Evolutionary conservation across 768 basidiomycete genomes (phyloP), one percentile per base, ranked within the genome.

Genomic region (Grammothele lineata): DNA sequence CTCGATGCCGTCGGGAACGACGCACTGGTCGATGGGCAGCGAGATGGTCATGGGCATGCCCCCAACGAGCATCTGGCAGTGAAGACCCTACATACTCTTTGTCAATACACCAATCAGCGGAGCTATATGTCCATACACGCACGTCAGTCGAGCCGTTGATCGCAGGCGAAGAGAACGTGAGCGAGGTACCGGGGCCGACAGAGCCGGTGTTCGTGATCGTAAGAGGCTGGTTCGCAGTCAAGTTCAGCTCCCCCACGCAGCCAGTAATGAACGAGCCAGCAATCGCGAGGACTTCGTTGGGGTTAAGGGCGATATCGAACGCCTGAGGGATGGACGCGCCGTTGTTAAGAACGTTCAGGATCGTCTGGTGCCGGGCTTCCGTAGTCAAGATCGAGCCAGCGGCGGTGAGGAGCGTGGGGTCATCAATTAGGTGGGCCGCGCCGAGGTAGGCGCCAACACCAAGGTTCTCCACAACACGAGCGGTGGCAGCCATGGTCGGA

Each of bases 311-410:
- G 21, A 91, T 68, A 61, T 92, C 90, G 60, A 90, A 92, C 1
- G 85, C 71, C 36, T 74, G 63, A 4, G 88, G 82, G 45, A 87
- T 78, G 15, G 81, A 71, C 3, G 72, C 73, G 14, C 77, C 81
- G 49, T 75, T 73, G 36, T 75, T 75, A 43, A 92, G 56, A 51
- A 89, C 57, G 69, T 92, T 91, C 42, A 90, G 74, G 35, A 92
- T 65, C 1, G 84, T 82, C 62, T 85, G 81, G 57, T 93, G 90
- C 38, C 90, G 83, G n/a, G 87, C 83, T 60, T 92, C 90, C 38
- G 88, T 73, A 23, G 87, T 83, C 63, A 87, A 57, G 60, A 91
- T 91, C 21, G 81, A 79, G 7, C 73, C 85, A 33, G 86, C 87
- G n/a, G 78, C 71, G 43, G 74, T 72, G 40, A 87, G 67, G 46